Evolutionary conservation across 176 grass and related monocot species (phyloP), one percentile per base, ranked within the genome.

Genomic region (Bonia amplexicaulis): DNA sequence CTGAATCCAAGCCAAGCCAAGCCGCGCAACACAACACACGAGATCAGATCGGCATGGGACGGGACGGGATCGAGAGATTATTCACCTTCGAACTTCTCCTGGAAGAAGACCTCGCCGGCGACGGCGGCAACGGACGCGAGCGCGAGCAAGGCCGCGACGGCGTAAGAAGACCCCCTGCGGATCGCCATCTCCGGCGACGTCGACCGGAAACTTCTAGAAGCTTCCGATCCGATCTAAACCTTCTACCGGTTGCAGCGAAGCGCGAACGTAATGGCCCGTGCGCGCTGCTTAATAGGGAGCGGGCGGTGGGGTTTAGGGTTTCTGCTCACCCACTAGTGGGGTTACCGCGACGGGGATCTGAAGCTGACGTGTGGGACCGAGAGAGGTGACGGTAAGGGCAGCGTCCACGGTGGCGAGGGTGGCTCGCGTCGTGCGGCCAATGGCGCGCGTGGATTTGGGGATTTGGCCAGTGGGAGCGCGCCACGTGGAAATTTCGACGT

Each of bases 31-130:
- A 51, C 27, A 42, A 7, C 67, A 26, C 16, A 48, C 11, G 16
- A 51, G 52, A 79, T 69, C 55, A 23, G 57, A 87, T 87, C 73
- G 12, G 33, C 66, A 4, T 16, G 22, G 26, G 78, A 35, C 7
- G 65, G 16, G 20, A 47, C 17, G 49, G 78, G 66, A 45, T 73
- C 19, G 22, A 37, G 47, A 17, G 72, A 54, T 25, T 51, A 41
- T 9, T 89, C 92, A 98, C 96, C 95, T 82, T 85, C 89, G 87
- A 98, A 98, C 80, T 92, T 94, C 89, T 98, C 96, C 85, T 95
- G 87, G 76, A 98, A 98, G 87, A 86, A 98, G 91, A 98, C 89
- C 58, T 97, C 90, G 23, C 47, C 90, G 14, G 81, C 29, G 63
- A 54, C 90, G 2, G 87, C 62, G n/a, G 91, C 77, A 55, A 80